Percentiles rank a stretch among this genome's conserved stretches.
Conservation (phyloP, 768 basidiomycete species). For the Suillus sp. region DNA sequence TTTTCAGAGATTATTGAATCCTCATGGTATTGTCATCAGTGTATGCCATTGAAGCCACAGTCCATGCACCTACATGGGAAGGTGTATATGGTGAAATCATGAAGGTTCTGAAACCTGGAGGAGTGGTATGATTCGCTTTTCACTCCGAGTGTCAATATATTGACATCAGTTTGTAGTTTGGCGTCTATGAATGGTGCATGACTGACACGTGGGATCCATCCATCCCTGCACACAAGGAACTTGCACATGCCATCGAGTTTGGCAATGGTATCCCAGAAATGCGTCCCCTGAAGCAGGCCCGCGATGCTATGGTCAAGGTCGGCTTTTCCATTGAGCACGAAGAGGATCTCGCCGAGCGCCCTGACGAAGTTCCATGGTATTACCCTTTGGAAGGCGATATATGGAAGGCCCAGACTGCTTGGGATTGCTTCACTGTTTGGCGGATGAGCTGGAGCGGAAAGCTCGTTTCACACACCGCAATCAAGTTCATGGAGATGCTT, state of each 20-base stretch:
- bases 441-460: slow-evolving; percentile 88
- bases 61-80: slow-evolving; percentile 94
- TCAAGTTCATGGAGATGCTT: slow-evolving; percentile 76
- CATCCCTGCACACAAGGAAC: slow-evolving; percentile 82
- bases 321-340: slow-evolving; percentile 89
- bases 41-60: slow-evolving; percentile 97
- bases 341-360: slow-evolving; percentile 90
- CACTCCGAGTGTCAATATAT: not conserved
- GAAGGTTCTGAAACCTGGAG: slow-evolving; percentile 95
- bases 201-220: slow-evolving; percentile 91
- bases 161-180: slow-evolving; percentile 59
- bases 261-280: slow-evolving; percentile 99
- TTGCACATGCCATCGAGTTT: slow-evolving; percentile 90
- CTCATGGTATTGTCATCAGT: slow-evolving; percentile 46
- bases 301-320: slow-evolving; percentile 76
- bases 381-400: slow-evolving; percentile 97
- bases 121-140: slow-evolving; percentile 62
- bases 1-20: not conserved
- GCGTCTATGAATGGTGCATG: slow-evolving; percentile 99
- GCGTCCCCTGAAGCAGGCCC: slow-evolving; percentile 72
- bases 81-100: slow-evolving; percentile 93
- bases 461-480: slow-evolving; percentile 77
- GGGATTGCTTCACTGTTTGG: slow-evolving; percentile 90
- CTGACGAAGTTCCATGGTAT: slow-evolving; percentile 85
- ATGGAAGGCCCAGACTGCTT: slow-evolving; percentile 86